These are phyloP conservation scores for Ceratobasidium sp. DNA, from an alignment of 1,284 basidiomycete genomes.

Conservation along the genomic window DNA sequence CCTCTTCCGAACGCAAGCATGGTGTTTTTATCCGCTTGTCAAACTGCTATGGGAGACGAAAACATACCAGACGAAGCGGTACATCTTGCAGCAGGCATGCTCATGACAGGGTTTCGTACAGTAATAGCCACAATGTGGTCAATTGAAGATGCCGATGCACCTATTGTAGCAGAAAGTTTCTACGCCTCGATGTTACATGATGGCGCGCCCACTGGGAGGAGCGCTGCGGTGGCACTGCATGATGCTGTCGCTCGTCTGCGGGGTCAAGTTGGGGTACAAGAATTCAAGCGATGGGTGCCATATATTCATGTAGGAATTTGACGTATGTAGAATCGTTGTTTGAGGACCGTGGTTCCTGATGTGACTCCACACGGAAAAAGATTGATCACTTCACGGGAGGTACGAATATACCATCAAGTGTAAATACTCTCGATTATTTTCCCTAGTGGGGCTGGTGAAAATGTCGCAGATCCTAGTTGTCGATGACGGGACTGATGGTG, in stretches of 20 bases:
- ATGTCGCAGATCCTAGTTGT: too few species aligned
- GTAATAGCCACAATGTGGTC: constrained; percentile 31
- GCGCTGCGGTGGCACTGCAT: neutral
- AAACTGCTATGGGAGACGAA: constrained; percentile 1
- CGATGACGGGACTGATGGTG: too few species aligned
- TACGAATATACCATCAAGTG: too few species aligned
- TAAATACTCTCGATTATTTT: too few species aligned
- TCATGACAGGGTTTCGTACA: neutral
- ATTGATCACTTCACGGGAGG: too few species aligned
- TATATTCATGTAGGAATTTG: constrained; percentile 17
- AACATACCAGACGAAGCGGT: constrained; percentile 14
- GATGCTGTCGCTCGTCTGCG: neutral
- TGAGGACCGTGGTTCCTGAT: too few species aligned
- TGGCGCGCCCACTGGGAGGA: neutral
- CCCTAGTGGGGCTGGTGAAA: too few species aligned
- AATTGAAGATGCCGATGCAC: constrained; percentile 12
- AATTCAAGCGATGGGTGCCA: neutral
- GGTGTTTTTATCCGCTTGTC: constrained; percentile 16
- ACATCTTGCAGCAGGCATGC: constrained; percentile 14
- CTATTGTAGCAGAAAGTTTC: neutral
- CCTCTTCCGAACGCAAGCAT: neutral
- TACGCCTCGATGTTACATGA: neutral
- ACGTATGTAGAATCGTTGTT: too few species aligned
- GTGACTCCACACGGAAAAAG: too few species aligned
- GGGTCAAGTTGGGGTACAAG: neutral